These are phyloP conservation scores for Gryganskiella cystojenkinii DNA, from an alignment of 192 early-diverging fungal species.

Conservation along the genomic window DNA sequence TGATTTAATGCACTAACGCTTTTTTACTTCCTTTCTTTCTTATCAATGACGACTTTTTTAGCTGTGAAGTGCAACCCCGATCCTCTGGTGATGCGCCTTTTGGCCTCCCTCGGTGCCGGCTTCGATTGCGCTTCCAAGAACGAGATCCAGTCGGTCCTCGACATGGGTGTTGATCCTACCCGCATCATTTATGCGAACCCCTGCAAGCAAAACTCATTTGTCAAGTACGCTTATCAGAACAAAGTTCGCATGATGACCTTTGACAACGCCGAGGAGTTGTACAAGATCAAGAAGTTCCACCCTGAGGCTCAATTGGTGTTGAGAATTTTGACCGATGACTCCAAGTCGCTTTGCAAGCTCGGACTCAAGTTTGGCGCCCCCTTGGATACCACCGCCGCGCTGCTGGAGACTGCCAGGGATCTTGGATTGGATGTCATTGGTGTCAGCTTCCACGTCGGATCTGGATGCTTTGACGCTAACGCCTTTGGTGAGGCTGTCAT, in stretches of 20 bases:
- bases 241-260: constrained; percentile 96
- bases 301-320: constrained; percentile 91
- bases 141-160: constrained; percentile 88
- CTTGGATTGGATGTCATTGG: constrained; percentile 92
- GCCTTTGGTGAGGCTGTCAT: constrained; percentile 92
- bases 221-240: constrained; percentile 82
- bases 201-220: constrained; percentile 97
- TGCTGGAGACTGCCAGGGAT: constrained; percentile 81
- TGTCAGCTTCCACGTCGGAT: constrained; percentile 95
- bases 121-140: constrained; percentile 98
- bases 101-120: constrained; percentile 85
- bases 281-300: constrained; percentile 87
- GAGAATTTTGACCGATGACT: constrained; percentile 96
- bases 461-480: constrained; percentile 89
- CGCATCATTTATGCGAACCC: constrained; percentile 98
- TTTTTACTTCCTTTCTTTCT: neutral
- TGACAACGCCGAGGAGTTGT: constrained; percentile 98
- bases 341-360: constrained; percentile 89
- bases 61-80: constrained; percentile 99
- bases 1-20: neutral
- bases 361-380: constrained; percentile 98
- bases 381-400: constrained; percentile 67
- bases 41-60: constrained; percentile 27
- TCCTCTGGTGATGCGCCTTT: constrained; percentile 80
- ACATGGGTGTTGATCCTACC: constrained; percentile 73